These are phyloP conservation scores for Trichosporon faecale DNA, from an alignment of 1,284 basidiomycete species.

Conservation along the genomic window DNA sequence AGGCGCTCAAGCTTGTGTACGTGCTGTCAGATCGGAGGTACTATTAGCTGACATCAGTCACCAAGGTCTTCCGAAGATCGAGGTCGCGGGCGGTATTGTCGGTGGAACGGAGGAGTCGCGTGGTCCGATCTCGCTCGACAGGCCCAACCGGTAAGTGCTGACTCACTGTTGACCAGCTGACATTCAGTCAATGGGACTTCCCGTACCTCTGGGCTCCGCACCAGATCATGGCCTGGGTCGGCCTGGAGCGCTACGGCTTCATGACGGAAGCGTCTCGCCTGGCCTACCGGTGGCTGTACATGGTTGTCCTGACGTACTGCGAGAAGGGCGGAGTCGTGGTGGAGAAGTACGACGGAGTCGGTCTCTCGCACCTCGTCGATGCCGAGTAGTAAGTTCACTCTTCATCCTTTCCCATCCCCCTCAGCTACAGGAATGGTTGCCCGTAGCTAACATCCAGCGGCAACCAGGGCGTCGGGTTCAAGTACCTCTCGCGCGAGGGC, in stretches of 20 bases:
- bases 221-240: constrained; percentile 96
- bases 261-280: constrained; percentile 87
- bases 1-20: constrained; percentile 87
- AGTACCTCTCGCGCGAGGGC: constrained; percentile 91
- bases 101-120: constrained; percentile 95
- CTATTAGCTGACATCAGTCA: constrained; percentile 55
- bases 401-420: neutral
- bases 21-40: constrained; percentile 42
- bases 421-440: neutral
- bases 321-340: constrained; percentile 97
- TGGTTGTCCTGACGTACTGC: constrained; percentile 63
- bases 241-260: constrained; percentile 92
- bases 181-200: constrained; percentile 72
- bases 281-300: constrained; percentile 94
- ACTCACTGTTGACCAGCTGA: constrained; percentile 63
- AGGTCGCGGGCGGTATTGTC: constrained; percentile 91
- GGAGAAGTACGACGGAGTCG: constrained; percentile 98
- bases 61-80: constrained; percentile 87
- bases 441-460: constrained; percentile 55
- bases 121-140: constrained; percentile 87
- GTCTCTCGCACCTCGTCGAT: constrained; percentile 88
- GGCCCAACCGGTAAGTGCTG: constrained; percentile 81
- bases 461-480: constrained; percentile 96
- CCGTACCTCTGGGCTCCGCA: constrained; percentile 78
- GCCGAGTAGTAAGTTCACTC: constrained; percentile 79